Evolutionary conservation across 495 filamentous ascomycete species (phyloP).

Genomic region (Pyronema omphalodes): DNA sequence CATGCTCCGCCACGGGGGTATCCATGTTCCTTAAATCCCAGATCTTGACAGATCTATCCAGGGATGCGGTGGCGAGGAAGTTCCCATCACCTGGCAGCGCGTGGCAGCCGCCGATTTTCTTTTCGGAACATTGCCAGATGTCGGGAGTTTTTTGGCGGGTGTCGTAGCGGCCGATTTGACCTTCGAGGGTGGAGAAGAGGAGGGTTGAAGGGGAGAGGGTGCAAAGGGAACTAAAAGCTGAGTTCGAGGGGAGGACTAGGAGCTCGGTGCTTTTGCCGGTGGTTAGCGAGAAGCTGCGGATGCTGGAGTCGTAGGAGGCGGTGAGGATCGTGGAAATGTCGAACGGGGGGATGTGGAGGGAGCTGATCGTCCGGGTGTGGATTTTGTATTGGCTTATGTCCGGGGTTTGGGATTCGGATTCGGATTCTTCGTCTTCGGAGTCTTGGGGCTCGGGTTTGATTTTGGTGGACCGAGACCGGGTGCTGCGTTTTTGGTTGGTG

Average conservation of each 20-base stretch:
- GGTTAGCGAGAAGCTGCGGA: conserved; percentile 69
- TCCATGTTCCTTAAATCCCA: conserved; percentile 82
- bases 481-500: background rate
- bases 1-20: conserved; percentile 60
- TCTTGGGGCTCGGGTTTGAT: conserved; percentile 15
- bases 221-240: conserved; percentile 67
- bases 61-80: conserved; percentile 72
- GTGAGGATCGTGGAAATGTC: conserved; percentile 57
- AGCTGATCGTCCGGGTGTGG: conserved; percentile 73
- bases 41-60: conserved; percentile 74
- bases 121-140: conserved; percentile 36
- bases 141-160: conserved; percentile 12
- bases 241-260: conserved; percentile 51
- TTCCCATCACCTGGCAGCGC: conserved; percentile 60
- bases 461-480: background rate
- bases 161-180: conserved; percentile 61
- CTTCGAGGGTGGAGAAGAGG: conserved; percentile 74
- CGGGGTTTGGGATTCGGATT: conserved; percentile 31
- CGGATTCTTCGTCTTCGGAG: conserved; percentile 39
- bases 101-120: conserved; percentile 90
- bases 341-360: conserved; percentile 55
- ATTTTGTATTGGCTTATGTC: conserved; percentile 71
- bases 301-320: conserved; percentile 83
- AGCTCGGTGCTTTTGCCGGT: conserved; percentile 60
- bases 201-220: conserved; percentile 53